These are phyloP conservation scores for Batkoa obscura DNA, from an alignment of 371 early-diverging fungal species.

Conservation along the genomic window DNA sequence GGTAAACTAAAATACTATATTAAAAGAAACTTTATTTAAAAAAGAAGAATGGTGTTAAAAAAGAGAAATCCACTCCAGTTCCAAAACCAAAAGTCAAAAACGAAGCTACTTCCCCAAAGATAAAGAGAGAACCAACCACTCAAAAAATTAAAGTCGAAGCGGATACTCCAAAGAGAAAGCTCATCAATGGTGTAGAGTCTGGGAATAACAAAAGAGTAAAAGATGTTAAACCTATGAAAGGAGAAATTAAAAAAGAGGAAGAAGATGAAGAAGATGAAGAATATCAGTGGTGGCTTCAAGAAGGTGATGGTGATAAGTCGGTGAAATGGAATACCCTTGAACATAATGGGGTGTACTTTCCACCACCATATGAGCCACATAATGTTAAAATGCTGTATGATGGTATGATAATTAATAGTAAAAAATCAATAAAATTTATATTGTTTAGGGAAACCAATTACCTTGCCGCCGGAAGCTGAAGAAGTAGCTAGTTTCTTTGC, in stretches of 20 bases:
- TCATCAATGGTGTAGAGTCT: too few species aligned
- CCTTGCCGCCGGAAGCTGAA: constrained; percentile 63
- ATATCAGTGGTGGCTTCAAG: constrained; percentile 29
- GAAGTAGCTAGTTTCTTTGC: constrained; percentile 94
- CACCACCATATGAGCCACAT: constrained; percentile 84
- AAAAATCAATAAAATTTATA: background rate
- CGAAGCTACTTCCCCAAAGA: too few species aligned
- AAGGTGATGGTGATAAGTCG: constrained; percentile 23
- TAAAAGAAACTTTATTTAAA: too few species aligned
- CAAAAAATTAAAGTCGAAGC: too few species aligned
- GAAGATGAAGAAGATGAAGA: constrained; percentile 21
- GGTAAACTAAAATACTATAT: too few species aligned
- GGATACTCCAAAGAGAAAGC: too few species aligned
- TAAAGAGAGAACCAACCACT: too few species aligned
- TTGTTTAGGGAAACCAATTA: constrained; percentile 28
- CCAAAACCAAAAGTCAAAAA: too few species aligned
- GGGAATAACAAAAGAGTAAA: too few species aligned
- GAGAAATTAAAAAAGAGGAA: constrained; percentile 22
- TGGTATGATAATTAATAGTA: constrained; percentile 20
- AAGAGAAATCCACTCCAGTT: too few species aligned
- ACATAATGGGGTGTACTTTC: constrained; percentile 84
- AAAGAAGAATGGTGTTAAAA: too few species aligned
- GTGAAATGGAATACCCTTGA: constrained; percentile 73
- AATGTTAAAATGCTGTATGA: constrained; percentile 75
- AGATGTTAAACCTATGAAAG: too few species aligned